These are phyloP conservation scores for Mucor velutinosus DNA, from an alignment of 371 early-diverging fungal genomes.

Conservation along the genomic window DNA sequence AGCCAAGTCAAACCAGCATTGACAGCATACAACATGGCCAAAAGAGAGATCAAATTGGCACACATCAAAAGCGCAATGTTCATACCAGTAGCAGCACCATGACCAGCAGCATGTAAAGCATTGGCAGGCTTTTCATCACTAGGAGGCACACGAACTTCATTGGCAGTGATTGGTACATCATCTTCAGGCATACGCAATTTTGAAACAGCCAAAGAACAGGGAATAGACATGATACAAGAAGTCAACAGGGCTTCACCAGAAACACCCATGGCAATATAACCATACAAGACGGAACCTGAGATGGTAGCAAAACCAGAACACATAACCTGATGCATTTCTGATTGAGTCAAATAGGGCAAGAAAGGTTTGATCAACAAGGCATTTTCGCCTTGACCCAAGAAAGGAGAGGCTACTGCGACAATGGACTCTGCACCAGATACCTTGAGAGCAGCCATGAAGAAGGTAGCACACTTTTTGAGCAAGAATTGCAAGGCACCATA, in stretches of 20 bases:
- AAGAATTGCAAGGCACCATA: constrained; percentile 86
- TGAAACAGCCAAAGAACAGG: constrained; percentile 85
- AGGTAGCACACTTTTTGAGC: constrained; percentile 66
- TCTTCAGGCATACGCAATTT: constrained; percentile 79
- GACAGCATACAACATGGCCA: constrained; percentile 70
- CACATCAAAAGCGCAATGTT: constrained; percentile 74
- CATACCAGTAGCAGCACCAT: constrained; percentile 86
- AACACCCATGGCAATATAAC: constrained; percentile 71
- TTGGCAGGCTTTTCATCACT: constrained; percentile 76
- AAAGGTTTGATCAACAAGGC: constrained; percentile 84
- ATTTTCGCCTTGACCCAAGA: constrained; percentile 85
- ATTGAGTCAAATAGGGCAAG: constrained; percentile 80
- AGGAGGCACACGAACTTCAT: constrained; percentile 53
- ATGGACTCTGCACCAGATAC: constrained; percentile 89
- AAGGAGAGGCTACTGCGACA: constrained; percentile 86
- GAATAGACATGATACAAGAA: constrained; percentile 92
- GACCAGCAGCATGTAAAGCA: constrained; percentile 81
- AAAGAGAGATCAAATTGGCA: constrained; percentile 77
- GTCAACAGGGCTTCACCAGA: constrained; percentile 72
- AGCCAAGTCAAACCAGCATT: constrained; percentile 76
- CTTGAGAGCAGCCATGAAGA: constrained; percentile 72
- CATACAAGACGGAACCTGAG: constrained; percentile 89
- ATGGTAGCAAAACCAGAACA: constrained; percentile 92
- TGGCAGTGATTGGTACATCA: constrained; percentile 76
- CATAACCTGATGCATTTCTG: constrained; percentile 90